A percentile compares a stretch with the other conserved stretches of the same genome.
phyloP scores from a whole-genome alignment of 164 flowering plant species.

The Berberis vulgaris region DNA sequence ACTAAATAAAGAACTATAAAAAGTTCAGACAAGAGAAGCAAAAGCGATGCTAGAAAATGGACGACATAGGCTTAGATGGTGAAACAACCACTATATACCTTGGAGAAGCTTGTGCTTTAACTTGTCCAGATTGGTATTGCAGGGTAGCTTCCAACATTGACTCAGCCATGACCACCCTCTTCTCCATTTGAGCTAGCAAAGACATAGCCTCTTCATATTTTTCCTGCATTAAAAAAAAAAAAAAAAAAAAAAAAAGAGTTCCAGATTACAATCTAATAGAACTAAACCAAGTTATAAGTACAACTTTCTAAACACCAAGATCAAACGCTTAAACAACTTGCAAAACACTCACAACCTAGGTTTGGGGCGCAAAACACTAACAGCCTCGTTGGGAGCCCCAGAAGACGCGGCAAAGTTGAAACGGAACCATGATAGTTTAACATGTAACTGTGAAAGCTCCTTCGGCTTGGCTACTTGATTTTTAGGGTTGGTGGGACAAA shows the following conservation, averaged over 20 bases:
- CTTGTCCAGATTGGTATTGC: constrained; percentile 90
- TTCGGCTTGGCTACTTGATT: too few species aligned
- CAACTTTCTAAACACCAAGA: constrained; percentile 15
- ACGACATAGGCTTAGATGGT: too few species aligned
- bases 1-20: too few species aligned
- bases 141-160: constrained; percentile 94
- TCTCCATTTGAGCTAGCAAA: constrained; percentile 82
- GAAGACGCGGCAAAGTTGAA: neutral
- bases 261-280: too few species aligned
- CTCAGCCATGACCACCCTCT: constrained; percentile 93
- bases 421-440: neutral
- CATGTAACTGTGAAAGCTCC: neutral
- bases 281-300: constrained; percentile 53
- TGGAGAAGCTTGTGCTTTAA: constrained; percentile 76
- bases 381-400: neutral
- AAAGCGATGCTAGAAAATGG: too few species aligned
- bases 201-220: constrained; percentile 76
- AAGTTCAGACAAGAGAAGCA: too few species aligned
- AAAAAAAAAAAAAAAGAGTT: too few species aligned
- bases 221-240: constrained; percentile 36
- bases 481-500: too few species aligned
- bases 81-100: constrained; percentile 25
- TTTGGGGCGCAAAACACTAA: neutral
- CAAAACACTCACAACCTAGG: neutral
- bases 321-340: neutral